A percentile compares a stretch with the other conserved stretches of the same genome.
These are phyloP conservation scores for Crotalaria pallida DNA, from an alignment of 306 rosid genomes.

Conservation along the genomic window DNA sequence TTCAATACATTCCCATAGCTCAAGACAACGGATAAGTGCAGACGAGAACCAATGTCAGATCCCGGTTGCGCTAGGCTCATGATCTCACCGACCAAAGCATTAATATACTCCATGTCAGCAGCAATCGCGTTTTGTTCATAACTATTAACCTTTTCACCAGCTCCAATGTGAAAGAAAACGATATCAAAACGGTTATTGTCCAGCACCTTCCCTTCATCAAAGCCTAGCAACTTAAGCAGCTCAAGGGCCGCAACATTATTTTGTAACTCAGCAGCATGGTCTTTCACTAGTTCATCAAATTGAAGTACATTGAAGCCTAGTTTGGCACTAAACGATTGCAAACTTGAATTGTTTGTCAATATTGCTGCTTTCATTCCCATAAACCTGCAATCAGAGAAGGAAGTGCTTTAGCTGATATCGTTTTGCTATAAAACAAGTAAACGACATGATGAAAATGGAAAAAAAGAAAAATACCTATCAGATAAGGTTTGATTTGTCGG, in stretches of 20 bases:
- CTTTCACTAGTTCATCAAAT: constrained; percentile 36
- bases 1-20: constrained; percentile 60
- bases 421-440: neutral
- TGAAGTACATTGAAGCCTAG: constrained; percentile 55
- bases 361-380: constrained; percentile 94
- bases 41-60: constrained; percentile 58
- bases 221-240: constrained; percentile 73
- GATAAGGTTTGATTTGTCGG: constrained; percentile 39
- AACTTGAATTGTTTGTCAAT: constrained; percentile 50
- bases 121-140: constrained; percentile 30
- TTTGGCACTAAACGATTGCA: constrained; percentile 57
- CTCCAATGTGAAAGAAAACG: constrained; percentile 70
- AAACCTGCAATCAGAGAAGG: constrained; percentile 50
- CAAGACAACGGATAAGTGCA: constrained; percentile 79
- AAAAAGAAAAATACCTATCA: constrained; percentile 49
- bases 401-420: constrained; percentile 14
- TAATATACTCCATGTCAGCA: constrained; percentile 42
- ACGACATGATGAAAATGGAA: neutral
- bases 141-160: constrained; percentile 40
- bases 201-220: constrained; percentile 56
- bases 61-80: constrained; percentile 46
- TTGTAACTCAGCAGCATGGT: constrained; percentile 9
- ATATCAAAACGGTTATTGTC: constrained; percentile 59
- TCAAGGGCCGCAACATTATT: constrained; percentile 35
- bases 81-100: constrained; percentile 69